Conservation (phyloP, 352 stramenopile species). For the Globisporangium okanoganense region DNA sequence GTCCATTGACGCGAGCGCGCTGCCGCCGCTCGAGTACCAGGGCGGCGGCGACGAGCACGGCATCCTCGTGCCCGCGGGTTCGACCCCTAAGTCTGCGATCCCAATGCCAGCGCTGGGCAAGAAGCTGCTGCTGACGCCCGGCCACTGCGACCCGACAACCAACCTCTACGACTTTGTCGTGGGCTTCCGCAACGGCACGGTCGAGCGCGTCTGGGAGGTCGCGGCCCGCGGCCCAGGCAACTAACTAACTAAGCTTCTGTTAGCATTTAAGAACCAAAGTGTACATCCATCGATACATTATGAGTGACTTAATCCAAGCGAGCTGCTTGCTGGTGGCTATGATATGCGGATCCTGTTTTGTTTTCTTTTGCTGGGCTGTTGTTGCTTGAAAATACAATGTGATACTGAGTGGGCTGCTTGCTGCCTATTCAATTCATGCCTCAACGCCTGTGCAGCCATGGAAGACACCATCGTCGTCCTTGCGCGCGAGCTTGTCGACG, state of each 20-base stretch:
- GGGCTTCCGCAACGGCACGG: conserved; percentile 40
- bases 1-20: conserved; percentile 28
- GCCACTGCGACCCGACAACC: conserved; percentile 70
- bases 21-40: conserved; percentile 49
- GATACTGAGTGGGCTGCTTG: too few relatives aligned
- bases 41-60: conserved; percentile 65
- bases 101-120: conserved; percentile 46
- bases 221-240: conserved; percentile 56
- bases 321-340: background rate
- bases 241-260: conserved; percentile 18
- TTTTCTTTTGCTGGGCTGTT: too few relatives aligned
- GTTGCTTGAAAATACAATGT: too few relatives aligned
- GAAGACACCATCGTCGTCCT: conserved; percentile 6
- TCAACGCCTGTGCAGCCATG: conserved; percentile 2
- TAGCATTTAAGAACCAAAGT: background rate
- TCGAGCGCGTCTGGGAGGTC: conserved; percentile 58
- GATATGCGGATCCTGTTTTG: conserved; percentile 2
- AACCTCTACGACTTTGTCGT: conserved; percentile 80
- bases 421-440: background rate
- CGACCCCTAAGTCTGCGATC: conserved; percentile 12
- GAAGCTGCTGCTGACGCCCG: conserved; percentile 57
- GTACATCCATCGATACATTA: conserved; percentile 8
- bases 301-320: conserved; percentile 1
- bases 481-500: conserved; percentile 33
- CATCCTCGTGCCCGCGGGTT: conserved; percentile 33